These are phyloP conservation scores for Isoetes taiwanensis DNA, from an alignment of 75 land plant species.

Conservation along the genomic window DNA sequence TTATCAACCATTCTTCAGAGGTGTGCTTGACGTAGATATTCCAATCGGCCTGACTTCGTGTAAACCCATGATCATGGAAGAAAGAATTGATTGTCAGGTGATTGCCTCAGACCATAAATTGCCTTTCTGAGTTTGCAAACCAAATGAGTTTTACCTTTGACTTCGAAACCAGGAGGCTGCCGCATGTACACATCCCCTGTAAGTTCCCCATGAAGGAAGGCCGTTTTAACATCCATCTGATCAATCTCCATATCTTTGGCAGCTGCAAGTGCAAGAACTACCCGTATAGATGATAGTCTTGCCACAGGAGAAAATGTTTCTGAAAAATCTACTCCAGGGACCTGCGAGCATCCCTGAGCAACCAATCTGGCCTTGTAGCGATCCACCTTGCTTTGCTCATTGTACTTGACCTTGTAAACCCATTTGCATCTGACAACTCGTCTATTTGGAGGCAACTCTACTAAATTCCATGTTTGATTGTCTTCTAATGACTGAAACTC, in stretches of 20 bases:
- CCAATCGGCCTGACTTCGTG: conserved; percentile 7
- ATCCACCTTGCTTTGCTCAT: neutral
- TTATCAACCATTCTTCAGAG: conserved; percentile 1
- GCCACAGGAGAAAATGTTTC: neutral
- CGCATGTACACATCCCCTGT: conserved; percentile 14
- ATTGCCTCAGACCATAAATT: conserved; percentile 27
- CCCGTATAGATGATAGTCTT: too few relatives aligned
- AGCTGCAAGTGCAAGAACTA: too few relatives aligned
- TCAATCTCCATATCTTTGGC: conserved; percentile 10
- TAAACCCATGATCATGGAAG: conserved; percentile 8
- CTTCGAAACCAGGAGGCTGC: conserved; percentile 15
- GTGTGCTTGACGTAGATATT: conserved; percentile 14
- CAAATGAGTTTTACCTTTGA: neutral
- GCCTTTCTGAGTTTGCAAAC: conserved; percentile 14
- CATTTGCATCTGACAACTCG: neutral
- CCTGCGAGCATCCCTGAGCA: neutral
- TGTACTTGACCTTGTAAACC: neutral
- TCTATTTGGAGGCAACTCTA: neutral
- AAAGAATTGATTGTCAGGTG: conserved; percentile 15
- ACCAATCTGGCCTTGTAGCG: neutral
- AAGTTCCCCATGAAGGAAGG: conserved; percentile 15
- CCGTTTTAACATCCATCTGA: conserved; percentile 18
- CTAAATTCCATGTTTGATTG: neutral
- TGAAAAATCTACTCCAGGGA: neutral
- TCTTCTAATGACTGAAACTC: neutral